A percentile compares a stretch with the other conserved stretches of the same genome.
Conservation (phyloP, 176 grass and related monocot species). For the Aegilops speltoides region DNA sequence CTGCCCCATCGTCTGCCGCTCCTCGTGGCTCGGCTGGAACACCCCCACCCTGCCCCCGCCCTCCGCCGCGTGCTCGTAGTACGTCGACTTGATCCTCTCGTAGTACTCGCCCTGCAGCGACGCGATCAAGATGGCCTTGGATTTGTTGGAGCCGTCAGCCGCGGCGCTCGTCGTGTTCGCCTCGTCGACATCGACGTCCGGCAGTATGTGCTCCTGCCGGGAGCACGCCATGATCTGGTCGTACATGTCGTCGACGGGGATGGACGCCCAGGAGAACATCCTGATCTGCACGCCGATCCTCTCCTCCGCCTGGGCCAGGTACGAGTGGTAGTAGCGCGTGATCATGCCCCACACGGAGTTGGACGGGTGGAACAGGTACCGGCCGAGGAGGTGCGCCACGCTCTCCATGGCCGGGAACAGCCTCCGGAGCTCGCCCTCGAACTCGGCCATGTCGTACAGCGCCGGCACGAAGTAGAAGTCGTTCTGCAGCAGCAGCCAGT, state of each 20-base stretch:
- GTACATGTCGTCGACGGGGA: conserved; percentile 40
- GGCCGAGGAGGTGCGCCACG: conserved; percentile 38
- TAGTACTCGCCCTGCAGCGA: conserved; percentile 54
- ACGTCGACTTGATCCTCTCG: conserved; percentile 34
- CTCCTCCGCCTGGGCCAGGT: conserved; percentile 32
- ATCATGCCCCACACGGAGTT: conserved; percentile 51
- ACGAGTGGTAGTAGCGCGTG: conserved; percentile 37
- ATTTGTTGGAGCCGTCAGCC: background rate
- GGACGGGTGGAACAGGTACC: conserved; percentile 58
- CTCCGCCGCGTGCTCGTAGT: conserved; percentile 38
- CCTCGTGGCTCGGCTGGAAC: conserved; percentile 58
- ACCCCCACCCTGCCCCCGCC: conserved; percentile 14
- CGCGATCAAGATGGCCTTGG: conserved; percentile 38
- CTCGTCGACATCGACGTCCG: background rate
- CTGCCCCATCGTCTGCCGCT: conserved; percentile 23
- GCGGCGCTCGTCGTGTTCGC: background rate
- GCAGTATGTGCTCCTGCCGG: conserved; percentile 41
- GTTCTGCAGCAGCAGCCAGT: conserved; percentile 56
- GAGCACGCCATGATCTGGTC: conserved; percentile 48
- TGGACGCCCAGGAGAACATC: conserved; percentile 4
- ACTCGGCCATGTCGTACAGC: conserved; percentile 45
- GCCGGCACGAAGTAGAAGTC: conserved; percentile 51
- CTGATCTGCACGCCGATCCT: conserved; percentile 59
- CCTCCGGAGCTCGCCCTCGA: conserved; percentile 28
- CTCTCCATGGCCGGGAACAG: conserved; percentile 65